Evolutionary conservation across 1,139 yeast genomes (phyloP).

Genomic region (Scheffersomyces stambukii): DNA sequence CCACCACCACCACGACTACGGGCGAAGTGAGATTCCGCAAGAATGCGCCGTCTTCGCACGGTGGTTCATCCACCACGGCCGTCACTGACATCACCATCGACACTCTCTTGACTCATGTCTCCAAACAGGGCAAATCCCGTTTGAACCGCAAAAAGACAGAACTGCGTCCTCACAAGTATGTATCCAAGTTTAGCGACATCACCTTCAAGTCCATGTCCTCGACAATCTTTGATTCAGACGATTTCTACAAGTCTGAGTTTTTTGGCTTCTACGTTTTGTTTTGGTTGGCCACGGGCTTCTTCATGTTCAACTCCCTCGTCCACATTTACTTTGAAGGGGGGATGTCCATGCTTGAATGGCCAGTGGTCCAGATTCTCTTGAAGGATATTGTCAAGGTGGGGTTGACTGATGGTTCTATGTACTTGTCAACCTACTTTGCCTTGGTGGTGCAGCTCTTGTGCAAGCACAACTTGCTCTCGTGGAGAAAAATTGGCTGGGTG

Average conservation of each 20-base stretch:
- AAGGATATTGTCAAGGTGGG: conserved; percentile 62
- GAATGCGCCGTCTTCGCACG: background rate
- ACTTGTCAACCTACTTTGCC: conserved; percentile 54
- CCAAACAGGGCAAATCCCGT: conserved; percentile 7
- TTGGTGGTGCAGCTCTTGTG: conserved; percentile 52
- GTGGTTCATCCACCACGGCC: background rate
- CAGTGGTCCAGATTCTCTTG: conserved; percentile 47
- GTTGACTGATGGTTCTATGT: conserved; percentile 67
- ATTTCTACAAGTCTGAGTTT: conserved; percentile 41
- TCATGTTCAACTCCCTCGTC: conserved; percentile 45
- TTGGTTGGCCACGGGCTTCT: conserved; percentile 62
- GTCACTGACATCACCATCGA: conserved; percentile 5
- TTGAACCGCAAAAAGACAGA: conserved; percentile 6
- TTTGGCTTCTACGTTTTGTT: conserved; percentile 65
- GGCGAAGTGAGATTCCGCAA: conserved; percentile 2
- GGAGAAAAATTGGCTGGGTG: conserved; percentile 62
- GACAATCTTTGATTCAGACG: conserved; percentile 47
- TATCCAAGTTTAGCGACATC: conserved; percentile 12
- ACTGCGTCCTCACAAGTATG: conserved; percentile 7
- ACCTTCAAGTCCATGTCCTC: conserved; percentile 19
- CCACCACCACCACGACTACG: background rate
- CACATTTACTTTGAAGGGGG: conserved; percentile 32
- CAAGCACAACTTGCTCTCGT: conserved; percentile 37
- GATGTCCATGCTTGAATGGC: conserved; percentile 35
- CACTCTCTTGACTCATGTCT: conserved; percentile 5